phyloP scores from a whole-genome alignment of 2,329 filamentous ascomycete species.

The Diaporthe citrichinensis region DNA sequence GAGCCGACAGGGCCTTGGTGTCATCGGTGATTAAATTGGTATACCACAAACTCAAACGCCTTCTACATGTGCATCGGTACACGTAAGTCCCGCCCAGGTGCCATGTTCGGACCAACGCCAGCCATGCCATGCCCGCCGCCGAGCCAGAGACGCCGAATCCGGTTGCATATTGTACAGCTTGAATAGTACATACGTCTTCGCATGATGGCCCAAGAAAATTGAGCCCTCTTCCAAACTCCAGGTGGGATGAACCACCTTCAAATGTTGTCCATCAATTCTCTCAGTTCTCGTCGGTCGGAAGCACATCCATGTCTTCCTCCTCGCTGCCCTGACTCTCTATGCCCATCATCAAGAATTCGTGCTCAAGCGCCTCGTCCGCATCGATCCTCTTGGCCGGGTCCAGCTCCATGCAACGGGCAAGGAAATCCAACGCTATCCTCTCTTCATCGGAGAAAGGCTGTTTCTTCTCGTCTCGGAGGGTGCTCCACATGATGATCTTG shows the following conservation, averaged over 20 bases:
- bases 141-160: neutral
- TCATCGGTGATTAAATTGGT: neutral
- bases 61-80: neutral
- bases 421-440: conserved; percentile 79
- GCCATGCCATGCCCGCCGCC: conserved; percentile 10
- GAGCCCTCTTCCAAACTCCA: neutral
- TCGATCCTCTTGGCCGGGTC: conserved; percentile 82
- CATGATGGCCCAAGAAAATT: neutral
- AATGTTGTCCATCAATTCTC: neutral
- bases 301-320: conserved; percentile 70
- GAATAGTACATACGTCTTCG: neutral
- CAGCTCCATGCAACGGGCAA: conserved; percentile 80
- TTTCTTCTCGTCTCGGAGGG: conserved; percentile 73
- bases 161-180: neutral
- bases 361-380: conserved; percentile 79
- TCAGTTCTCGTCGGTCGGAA: conserved; percentile 43
- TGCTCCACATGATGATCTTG: conserved; percentile 97
- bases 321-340: conserved; percentile 55
- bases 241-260: neutral
- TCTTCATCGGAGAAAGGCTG: conserved; percentile 75
- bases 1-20: neutral
- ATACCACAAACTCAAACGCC: conserved; percentile 1
- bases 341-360: conserved; percentile 74
- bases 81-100: no score
- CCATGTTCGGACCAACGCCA: conserved; percentile 1